phyloP scores from a whole-genome alignment of 108 stramenopile species.

The Thalassiosira profunda region DNA sequence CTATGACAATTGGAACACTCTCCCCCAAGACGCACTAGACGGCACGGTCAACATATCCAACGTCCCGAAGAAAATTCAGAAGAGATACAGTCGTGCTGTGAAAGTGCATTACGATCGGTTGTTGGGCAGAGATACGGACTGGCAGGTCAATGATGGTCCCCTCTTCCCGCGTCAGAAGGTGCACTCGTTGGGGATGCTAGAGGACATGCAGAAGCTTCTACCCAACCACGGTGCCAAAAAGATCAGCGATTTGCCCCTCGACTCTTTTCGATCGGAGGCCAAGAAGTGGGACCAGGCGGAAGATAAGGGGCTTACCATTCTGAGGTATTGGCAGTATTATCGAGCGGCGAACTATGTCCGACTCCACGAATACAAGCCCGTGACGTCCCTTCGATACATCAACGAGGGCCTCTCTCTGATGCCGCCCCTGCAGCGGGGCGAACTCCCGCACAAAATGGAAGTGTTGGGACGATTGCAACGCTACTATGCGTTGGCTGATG shows the following conservation, averaged over 20 bases:
- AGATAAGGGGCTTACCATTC: no score
- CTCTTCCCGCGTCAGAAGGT: no score
- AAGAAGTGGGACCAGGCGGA: no score
- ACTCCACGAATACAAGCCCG: no score
- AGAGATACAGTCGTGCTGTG: background rate
- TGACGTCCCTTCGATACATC: no score
- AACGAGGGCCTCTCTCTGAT: slow-evolving; percentile 5
- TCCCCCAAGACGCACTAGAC: background rate
- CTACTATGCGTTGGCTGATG: background rate
- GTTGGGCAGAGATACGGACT: background rate
- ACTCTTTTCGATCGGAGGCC: no score
- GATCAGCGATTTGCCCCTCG: no score
- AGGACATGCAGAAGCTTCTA: no score
- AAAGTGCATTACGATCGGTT: background rate
- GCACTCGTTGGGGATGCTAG: no score
- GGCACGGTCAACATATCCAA: background rate
- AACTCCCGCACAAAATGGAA: background rate
- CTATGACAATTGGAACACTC: background rate
- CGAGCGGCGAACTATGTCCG: no score
- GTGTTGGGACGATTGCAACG: background rate
- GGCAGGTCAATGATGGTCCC: background rate
- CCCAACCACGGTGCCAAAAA: no score
- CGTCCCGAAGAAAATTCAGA: background rate
- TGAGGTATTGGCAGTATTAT: no score
- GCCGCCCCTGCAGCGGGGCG: background rate